Percentiles rank a stretch among this genome's conserved stretches.
These are phyloP conservation scores for Zygosaccharomyces pseudorouxii DNA, from an alignment of 805 yeast species.

Conservation along the genomic window DNA sequence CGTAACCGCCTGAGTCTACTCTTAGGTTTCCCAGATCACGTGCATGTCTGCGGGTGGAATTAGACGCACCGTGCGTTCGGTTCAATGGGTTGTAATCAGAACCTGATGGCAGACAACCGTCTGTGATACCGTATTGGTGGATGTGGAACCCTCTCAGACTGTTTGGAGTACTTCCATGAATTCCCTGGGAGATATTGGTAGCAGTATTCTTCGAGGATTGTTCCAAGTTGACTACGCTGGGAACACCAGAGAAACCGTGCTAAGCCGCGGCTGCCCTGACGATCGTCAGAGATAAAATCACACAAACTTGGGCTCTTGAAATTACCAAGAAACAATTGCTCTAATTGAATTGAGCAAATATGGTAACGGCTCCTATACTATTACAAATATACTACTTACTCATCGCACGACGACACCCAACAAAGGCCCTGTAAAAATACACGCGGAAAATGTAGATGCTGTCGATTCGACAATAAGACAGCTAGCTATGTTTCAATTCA, in stretches of 20 bases:
- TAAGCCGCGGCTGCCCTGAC: conserved; percentile 70
- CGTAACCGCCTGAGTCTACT: conserved; percentile 77
- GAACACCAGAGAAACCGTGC: conserved; percentile 85
- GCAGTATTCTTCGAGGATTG: conserved; percentile 72
- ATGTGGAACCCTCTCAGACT: conserved; percentile 92
- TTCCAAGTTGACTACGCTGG: conserved; percentile 78
- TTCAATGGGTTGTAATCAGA: conserved; percentile 88
- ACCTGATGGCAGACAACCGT: conserved; percentile 95
- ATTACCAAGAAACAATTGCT: neutral
- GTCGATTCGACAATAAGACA: too few relatives aligned
- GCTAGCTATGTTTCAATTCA: too few relatives aligned
- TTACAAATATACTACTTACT: too few relatives aligned
- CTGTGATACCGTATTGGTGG: conserved; percentile 87
- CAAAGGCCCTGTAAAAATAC: too few relatives aligned
- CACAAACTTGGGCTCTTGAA: too few relatives aligned
- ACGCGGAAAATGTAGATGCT: too few relatives aligned
- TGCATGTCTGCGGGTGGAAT: conserved; percentile 34
- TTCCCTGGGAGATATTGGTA: conserved; percentile 79
- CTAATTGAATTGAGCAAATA: neutral
- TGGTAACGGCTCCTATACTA: neutral
- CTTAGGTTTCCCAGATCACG: conserved; percentile 92
- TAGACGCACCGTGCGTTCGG: conserved; percentile 84
- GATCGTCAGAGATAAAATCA: conserved; percentile 6
- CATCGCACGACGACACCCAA: too few relatives aligned
- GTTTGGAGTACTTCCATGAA: conserved; percentile 76